Evolutionary conservation across 2,329 filamentous ascomycete species (phyloP).

Genomic region (Biscogniauxia marginata): DNA sequence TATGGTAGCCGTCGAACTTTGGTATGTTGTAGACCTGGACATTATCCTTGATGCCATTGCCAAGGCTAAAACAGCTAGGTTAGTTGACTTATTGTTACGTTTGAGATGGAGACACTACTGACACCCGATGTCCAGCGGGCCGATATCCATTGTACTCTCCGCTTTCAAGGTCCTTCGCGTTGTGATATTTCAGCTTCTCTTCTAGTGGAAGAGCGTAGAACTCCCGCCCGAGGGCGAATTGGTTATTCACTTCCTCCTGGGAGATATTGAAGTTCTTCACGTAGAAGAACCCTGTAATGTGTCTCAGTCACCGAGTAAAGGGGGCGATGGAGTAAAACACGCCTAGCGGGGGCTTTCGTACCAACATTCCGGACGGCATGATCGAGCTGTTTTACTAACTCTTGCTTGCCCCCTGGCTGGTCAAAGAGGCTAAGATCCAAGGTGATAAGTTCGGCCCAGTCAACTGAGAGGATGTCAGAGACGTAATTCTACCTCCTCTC

Average conservation of each 20-base stretch:
- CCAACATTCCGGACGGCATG: constrained; percentile 30
- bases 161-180: constrained; percentile 40
- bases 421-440: constrained; percentile 34
- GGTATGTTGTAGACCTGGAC: constrained; percentile 60
- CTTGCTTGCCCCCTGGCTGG: constrained; percentile 32
- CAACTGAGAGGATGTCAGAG: constrained; percentile 16
- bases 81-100: neutral
- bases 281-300: constrained; percentile 53
- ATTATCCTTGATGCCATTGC: constrained; percentile 48
- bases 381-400: constrained; percentile 34
- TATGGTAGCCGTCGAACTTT: constrained; percentile 51
- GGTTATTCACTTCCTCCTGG: constrained; percentile 56
- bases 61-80: constrained; percentile 12
- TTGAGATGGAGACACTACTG: constrained; percentile 16
- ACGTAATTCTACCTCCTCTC: neutral
- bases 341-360: constrained; percentile 2
- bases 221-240: constrained; percentile 58
- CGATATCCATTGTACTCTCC: constrained; percentile 59
- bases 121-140: constrained; percentile 40
- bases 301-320: neutral
- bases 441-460: constrained; percentile 31
- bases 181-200: constrained; percentile 58
- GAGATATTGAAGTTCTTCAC: constrained; percentile 60
- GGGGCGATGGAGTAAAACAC: neutral
- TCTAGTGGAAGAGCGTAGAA: constrained; percentile 56